Conservation (phyloP, 768 basidiomycete species). For the Crucibulum laeve region DNA sequence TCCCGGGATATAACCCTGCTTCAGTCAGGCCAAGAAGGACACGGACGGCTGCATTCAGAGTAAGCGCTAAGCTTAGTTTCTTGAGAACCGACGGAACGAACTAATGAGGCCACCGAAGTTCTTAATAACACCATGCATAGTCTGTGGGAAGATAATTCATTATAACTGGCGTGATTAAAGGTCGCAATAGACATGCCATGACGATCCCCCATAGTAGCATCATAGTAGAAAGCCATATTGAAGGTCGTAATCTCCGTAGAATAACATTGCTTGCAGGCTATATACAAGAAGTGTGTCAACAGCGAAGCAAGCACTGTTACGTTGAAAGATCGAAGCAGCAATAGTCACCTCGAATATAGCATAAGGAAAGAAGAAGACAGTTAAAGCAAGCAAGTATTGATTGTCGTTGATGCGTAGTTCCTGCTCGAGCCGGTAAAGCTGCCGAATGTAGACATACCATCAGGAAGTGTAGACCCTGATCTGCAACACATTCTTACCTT, state of each 20-base stretch:
- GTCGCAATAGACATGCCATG: constrained; percentile 27
- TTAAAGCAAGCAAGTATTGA: constrained; percentile 65
- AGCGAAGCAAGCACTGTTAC: background rate
- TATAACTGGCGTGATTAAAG: background rate
- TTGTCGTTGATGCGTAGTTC: constrained; percentile 58
- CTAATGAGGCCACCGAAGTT: constrained; percentile 62
- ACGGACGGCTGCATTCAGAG: constrained; percentile 39
- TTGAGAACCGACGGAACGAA: constrained; percentile 22
- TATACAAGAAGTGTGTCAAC: constrained; percentile 1
- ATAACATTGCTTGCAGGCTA: constrained; percentile 64
- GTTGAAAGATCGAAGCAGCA: background rate
- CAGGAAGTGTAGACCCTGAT: constrained; percentile 2
- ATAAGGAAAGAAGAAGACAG: constrained; percentile 76
- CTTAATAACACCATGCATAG: constrained; percentile 57
- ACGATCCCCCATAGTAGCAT: constrained; percentile 45
- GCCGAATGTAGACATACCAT: background rate
- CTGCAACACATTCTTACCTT: constrained; percentile 44
- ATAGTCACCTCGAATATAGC: constrained; percentile 58
- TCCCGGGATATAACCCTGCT: constrained; percentile 52
- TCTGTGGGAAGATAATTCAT: constrained; percentile 28
- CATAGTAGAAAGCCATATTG: constrained; percentile 57
- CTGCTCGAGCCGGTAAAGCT: constrained; percentile 56
- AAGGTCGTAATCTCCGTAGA: constrained; percentile 56
- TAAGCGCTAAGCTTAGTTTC: background rate
- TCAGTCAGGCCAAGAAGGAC: constrained; percentile 62